A percentile compares a stretch with the other conserved stretches of the same genome.
These are phyloP conservation scores for Perkinsus chesapeaki DNA, from an alignment of 169 alveolate species.

Conservation along the genomic window DNA sequence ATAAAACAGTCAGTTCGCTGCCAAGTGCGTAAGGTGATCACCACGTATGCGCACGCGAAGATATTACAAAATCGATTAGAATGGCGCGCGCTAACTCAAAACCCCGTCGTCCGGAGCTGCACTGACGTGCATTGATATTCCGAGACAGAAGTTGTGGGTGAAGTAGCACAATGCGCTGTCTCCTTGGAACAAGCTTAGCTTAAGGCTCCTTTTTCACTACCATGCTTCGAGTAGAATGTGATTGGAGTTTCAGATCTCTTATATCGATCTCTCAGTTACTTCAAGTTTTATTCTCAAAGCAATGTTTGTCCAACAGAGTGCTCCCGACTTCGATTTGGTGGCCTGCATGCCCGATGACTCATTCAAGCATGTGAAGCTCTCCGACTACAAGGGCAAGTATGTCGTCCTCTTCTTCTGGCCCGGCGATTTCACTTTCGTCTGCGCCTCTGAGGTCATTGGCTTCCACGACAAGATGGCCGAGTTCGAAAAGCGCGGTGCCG, in stretches of 20 bases:
- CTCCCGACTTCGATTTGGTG: conserved; percentile 92
- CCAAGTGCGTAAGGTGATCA: no score
- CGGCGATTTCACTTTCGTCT: conserved; percentile 97
- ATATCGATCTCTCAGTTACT: background rate
- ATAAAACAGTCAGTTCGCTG: no score
- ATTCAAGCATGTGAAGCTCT: conserved; percentile 76
- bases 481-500: conserved; percentile 77
- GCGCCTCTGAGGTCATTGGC: conserved; percentile 98
- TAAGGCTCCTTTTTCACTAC: no score
- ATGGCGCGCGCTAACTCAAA: background rate
- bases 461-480: conserved; percentile 83
- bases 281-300: background rate
- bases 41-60: background rate
- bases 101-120: background rate
- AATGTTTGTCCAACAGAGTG: conserved; percentile 34
- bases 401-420: conserved; percentile 97
- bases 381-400: conserved; percentile 88
- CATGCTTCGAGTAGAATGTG: no score
- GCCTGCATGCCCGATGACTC: conserved; percentile 87
- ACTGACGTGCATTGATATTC: no score
- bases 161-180: background rate
- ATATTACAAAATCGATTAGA: background rate
- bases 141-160: background rate
- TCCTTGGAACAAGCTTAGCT: background rate
- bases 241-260: no score